These are phyloP conservation scores for Polygonum maritimum DNA, from an alignment of 148 eudicot genomes.

Conservation along the genomic window DNA sequence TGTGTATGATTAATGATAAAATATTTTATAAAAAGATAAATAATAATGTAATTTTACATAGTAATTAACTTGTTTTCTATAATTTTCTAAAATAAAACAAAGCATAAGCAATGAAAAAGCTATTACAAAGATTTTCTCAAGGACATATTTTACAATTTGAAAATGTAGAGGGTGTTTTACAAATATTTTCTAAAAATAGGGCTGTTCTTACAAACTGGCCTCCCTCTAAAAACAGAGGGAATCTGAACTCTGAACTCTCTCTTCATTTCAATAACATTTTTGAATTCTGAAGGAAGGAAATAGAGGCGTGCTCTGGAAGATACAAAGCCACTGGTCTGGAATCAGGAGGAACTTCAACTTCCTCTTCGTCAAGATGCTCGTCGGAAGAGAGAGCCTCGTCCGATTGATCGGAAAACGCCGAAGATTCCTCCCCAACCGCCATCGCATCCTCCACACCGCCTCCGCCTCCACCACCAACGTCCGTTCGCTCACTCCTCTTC, in stretches of 20 bases:
- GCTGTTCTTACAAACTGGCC: no score
- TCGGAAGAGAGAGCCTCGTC: constrained; percentile 51
- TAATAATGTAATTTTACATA: no score
- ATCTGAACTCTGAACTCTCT: background rate
- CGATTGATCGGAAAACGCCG: constrained; percentile 67
- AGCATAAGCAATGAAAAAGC: no score
- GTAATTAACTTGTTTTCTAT: no score
- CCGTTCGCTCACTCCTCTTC: background rate
- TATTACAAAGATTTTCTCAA: no score
- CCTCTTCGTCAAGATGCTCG: constrained; percentile 29
- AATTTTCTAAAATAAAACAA: no score
- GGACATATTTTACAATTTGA: no score
- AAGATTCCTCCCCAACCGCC: constrained; percentile 41
- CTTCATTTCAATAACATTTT: background rate
- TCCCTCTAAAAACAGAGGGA: background rate
- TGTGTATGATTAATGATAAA: no score
- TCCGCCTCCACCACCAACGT: constrained; percentile 10
- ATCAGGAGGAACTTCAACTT: background rate
- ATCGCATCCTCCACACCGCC: constrained; percentile 25
- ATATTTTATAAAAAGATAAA: no score
- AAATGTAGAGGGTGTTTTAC: no score
- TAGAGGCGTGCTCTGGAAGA: background rate
- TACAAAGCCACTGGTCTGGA: background rate
- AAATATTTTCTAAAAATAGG: no score
- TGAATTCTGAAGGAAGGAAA: background rate